Percentiles rank a stretch among this genome's conserved stretches.
These are phyloP conservation scores for Senna tora DNA, from an alignment of 306 rosid genomes.

Conservation along the genomic window DNA sequence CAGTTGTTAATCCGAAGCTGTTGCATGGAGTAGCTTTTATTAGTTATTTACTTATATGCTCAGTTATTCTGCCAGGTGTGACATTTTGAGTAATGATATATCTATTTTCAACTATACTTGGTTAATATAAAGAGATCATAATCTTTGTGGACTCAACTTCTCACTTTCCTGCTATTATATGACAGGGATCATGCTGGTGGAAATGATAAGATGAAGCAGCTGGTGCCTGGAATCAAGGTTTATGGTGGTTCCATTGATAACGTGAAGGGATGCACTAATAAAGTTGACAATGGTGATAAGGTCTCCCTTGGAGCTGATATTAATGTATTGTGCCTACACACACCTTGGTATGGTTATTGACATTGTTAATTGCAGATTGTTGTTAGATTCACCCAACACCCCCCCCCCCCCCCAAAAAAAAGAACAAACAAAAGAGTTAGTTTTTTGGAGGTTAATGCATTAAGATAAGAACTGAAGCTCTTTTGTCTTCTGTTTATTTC, in stretches of 20 bases:
- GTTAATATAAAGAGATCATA: background rate
- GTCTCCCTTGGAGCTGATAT: constrained; percentile 73
- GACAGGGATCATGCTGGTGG: constrained; percentile 93
- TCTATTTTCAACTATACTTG: background rate
- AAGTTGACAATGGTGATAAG: constrained; percentile 86
- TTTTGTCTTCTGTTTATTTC: constrained; percentile 24
- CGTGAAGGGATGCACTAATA: constrained; percentile 84
- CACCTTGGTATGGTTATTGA: constrained; percentile 71
- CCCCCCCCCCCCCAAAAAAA: background rate
- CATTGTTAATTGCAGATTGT: background rate
- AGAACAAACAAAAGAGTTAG: background rate
- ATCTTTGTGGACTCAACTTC: background rate
- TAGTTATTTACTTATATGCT: background rate
- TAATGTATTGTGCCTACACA: constrained; percentile 71
- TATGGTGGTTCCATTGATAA: constrained; percentile 89
- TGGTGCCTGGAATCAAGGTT: constrained; percentile 85
- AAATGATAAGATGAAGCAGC: constrained; percentile 74
- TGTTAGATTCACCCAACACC: background rate
- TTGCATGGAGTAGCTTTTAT: constrained; percentile 10
- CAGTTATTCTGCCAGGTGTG: background rate
- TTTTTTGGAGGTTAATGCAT: constrained; percentile 3
- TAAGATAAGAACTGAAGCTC: background rate
- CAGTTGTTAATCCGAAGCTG: background rate
- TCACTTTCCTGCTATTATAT: background rate
- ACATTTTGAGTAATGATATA: background rate